Evolutionary conservation across 2,329 filamentous ascomycete genomes (phyloP).

Genomic region (Elsinoe ampelina): DNA sequence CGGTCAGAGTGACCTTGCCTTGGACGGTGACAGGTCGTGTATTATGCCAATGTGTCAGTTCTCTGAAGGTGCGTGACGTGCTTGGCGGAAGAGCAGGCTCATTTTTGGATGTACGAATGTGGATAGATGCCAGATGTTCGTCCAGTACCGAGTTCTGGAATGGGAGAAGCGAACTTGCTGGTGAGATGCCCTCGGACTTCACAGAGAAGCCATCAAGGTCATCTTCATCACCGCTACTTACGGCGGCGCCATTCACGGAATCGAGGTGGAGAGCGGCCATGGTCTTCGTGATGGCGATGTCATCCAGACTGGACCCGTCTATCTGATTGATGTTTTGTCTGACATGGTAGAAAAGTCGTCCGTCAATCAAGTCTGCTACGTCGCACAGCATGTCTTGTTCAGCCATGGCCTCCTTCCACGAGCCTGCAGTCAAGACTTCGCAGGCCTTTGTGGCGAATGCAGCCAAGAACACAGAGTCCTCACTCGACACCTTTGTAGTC

Average conservation of each 20-base stretch:
- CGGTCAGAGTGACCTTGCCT: constrained; percentile 21
- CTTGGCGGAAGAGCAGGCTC: constrained; percentile 20
- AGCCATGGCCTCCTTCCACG: constrained; percentile 28
- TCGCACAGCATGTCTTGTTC: constrained; percentile 31
- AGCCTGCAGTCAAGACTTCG: constrained; percentile 29
- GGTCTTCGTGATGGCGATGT: too few relatives aligned
- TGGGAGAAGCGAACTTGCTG: constrained; percentile 21
- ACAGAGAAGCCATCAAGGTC: constrained; percentile 12
- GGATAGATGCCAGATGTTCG: constrained; percentile 37
- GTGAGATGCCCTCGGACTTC: constrained; percentile 8
- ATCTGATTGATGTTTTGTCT: neutral
- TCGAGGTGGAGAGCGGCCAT: too few relatives aligned
- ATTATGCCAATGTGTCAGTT: constrained; percentile 55
- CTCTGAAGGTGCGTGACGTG: constrained; percentile 37
- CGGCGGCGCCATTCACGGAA: too few relatives aligned
- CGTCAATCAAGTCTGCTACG: constrained; percentile 48
- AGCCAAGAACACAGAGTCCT: constrained; percentile 18
- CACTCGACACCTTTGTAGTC: constrained; percentile 9
- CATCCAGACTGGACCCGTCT: too few relatives aligned
- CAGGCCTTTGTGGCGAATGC: constrained; percentile 31
- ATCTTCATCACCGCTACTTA: too few relatives aligned
- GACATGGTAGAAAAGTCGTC: constrained; percentile 36
- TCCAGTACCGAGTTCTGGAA: constrained; percentile 42
- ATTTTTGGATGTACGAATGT: constrained; percentile 29
- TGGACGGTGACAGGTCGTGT: constrained; percentile 40